Base-by-base conservation (phyloP, 192 early-diverging fungal genomes). In the Coemansia sp. region DNA sequence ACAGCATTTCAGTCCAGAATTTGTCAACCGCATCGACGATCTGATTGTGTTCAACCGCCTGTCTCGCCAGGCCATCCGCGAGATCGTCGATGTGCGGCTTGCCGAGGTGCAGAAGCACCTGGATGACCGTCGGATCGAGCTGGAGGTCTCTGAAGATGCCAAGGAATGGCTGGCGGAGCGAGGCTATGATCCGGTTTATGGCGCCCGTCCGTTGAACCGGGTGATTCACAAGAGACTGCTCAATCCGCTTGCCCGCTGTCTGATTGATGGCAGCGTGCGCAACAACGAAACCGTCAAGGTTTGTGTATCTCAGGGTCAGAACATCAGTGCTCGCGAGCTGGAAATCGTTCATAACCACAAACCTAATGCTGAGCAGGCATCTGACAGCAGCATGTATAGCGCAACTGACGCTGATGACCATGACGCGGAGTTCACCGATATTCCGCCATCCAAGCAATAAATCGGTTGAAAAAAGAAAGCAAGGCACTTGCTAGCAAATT, bases 41-140 rank as follows among this genome's bases (percentile, higher is more conserved):
- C 72, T 93, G 66, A 86, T 92, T n/a, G 86, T 91, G 20, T 91
- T 91, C 73, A 93, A 93, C 69, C 77, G 89, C 4, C 83, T 93
- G 10, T 80, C 85, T 1, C 86, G 87, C 62, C 67, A 49, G 0
- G 87, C 85, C n/a, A 89, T 93, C 51, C 83, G 83, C n/a, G 77
- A 84, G 48, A 92, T 94, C 69, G 92, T 91, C 18, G 85, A 92
- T 64, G 84, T 94, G 0, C 87, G 89, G 38, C 77, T 94, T 12
- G 60, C 73, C 14, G 89, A 90, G 58, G 78, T 92, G 8, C 80
- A 90, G 61, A 29, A 83, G 40, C 85, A 88, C 36, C 76, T 86
- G 30, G 70, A 81, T 25, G 88, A 89, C 63, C 84, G 84, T 18
- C 73, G 84, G 5, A 85, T 89, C 40, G 66, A 58, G 10, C 69